These are phyloP conservation scores for Fonsecaea monophora DNA, from an alignment of 2,329 filamentous ascomycete species.

Conservation along the genomic window DNA sequence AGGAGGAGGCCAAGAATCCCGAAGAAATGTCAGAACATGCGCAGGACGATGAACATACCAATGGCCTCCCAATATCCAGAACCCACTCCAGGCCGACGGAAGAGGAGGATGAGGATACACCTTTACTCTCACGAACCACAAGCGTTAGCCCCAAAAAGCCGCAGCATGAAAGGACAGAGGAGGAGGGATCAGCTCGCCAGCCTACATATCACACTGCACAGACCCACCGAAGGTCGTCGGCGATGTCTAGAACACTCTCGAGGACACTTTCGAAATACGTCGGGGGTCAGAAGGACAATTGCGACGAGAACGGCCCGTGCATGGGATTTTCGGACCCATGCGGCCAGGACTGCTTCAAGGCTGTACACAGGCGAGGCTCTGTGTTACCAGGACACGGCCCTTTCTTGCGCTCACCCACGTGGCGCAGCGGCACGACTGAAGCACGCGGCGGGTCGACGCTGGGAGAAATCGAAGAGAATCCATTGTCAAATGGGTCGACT, in stretches of 20 bases:
- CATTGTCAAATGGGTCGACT: slow-evolving; percentile 10
- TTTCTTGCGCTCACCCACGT: slow-evolving; percentile 27
- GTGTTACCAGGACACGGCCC: slow-evolving; percentile 29
- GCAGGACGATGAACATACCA: slow-evolving; percentile 40
- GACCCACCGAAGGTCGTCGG: slow-evolving; percentile 42
- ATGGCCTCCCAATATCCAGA: slow-evolving; percentile 30
- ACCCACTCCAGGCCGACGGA: not conserved
- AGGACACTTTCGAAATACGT: slow-evolving; percentile 58
- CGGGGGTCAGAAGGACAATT: slow-evolving; percentile 56
- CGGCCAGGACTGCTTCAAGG: slow-evolving; percentile 66
- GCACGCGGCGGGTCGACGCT: slow-evolving; percentile 20
- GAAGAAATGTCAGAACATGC: slow-evolving; percentile 38
- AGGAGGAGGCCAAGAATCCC: slow-evolving; percentile 43
- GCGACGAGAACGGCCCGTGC: slow-evolving; percentile 65
- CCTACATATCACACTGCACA: slow-evolving; percentile 33
- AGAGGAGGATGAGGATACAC: slow-evolving; percentile 38
- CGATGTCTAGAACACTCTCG: slow-evolving; percentile 45
- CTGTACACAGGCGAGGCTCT: slow-evolving; percentile 41
- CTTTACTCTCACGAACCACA: slow-evolving; percentile 38
- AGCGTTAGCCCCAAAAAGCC: slow-evolving; percentile 28
- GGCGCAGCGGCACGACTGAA: slow-evolving; percentile 25
- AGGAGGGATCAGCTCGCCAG: slow-evolving; percentile 13
- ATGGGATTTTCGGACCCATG: slow-evolving; percentile 68
- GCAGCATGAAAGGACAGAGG: slow-evolving; percentile 14
- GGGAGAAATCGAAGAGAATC: slow-evolving; percentile 28